Percentiles rank a stretch among this genome's conserved stretches.
phyloP scores from a whole-genome alignment of 495 filamentous ascomycete genomes.

The Halenospora varia region DNA sequence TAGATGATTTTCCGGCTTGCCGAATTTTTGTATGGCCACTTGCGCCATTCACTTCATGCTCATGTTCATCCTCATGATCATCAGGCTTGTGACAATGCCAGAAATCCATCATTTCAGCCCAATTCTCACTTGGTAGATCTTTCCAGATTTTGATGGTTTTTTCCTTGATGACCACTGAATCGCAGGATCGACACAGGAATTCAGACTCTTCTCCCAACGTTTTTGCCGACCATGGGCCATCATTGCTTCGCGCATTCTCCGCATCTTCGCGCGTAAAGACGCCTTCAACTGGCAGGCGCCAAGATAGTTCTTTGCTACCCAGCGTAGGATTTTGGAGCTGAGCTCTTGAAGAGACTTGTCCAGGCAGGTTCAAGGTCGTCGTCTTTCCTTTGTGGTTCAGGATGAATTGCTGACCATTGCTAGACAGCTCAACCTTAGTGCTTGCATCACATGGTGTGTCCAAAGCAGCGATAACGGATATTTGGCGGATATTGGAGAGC shows the following conservation, averaged over 20 bases:
- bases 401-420: constrained; percentile 46
- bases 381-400: constrained; percentile 49
- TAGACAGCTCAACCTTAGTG: constrained; percentile 45
- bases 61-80: constrained; percentile 26
- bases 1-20: too few species aligned
- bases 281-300: constrained; percentile 64
- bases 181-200: constrained; percentile 66
- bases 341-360: constrained; percentile 36
- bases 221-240: constrained; percentile 71
- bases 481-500: constrained; percentile 78
- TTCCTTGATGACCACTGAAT: constrained; percentile 35
- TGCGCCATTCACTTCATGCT: constrained; percentile 14
- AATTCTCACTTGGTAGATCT: constrained; percentile 91
- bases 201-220: constrained; percentile 48
- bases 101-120: constrained; percentile 99
- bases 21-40: constrained; percentile 7
- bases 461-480: constrained; percentile 69
- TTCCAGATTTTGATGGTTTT: constrained; percentile 66
- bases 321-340: constrained; percentile 30
- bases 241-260: constrained; percentile 33
- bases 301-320: constrained; percentile 50
- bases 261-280: constrained; percentile 21
- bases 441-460: constrained; percentile 40
- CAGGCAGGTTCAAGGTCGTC: constrained; percentile 63
- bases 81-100: constrained; percentile 98